Base-by-base conservation (phyloP, 306 rosid genomes). In the Cucurbita argyrosperma region DNA sequence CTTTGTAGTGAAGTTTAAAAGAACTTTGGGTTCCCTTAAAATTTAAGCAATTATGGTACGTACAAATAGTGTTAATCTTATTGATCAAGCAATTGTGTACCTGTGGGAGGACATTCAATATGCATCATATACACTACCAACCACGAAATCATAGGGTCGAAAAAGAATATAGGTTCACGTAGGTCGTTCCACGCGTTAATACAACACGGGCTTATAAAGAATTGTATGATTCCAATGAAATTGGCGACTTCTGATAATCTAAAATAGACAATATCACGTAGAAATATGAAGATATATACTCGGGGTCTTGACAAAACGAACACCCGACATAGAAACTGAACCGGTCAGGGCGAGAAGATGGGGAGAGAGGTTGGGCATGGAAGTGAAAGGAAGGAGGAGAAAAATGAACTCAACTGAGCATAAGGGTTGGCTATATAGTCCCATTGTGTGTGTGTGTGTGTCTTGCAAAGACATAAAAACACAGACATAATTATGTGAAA, bases 1-100 rank as follows among this genome's bases (percentile, higher is more conserved):
- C 47, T 70, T 50, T 47, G 74, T 40, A 70, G 74, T 70, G 59
- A 70, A 70, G 74, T 70, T 15, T 49, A 70, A 23, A 70, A 15
- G n/a, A 15, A 49, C 59, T 70, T 43, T 56, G 10, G 11, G 0
- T 65, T 50, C 46, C 57, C 74, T 70, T 70, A 1, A 50, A 30
- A 23, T 15, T 15, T 50, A 70, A 70, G 74, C 74, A 70, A 70
- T 49, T 14, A 30, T 30, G 21, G 7, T 47, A 47, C 57, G 8
- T 35, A 50, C 30, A 26, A 30, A 50, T 23, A 47, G 73, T 46
- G 21, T 30, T 7, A 54, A 38, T 62, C 7, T 63, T 42, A 42
- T 40, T 63, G 8, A 61, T 61, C 15, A 62, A 12, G 18, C 39
- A 59, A 60, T 35, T 6, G 19, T 60, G 7, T 39, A 38, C 8